Conservation (phyloP, 2,329 filamentous ascomycete genomes). For the Aspergillus carbonarius region DNA sequence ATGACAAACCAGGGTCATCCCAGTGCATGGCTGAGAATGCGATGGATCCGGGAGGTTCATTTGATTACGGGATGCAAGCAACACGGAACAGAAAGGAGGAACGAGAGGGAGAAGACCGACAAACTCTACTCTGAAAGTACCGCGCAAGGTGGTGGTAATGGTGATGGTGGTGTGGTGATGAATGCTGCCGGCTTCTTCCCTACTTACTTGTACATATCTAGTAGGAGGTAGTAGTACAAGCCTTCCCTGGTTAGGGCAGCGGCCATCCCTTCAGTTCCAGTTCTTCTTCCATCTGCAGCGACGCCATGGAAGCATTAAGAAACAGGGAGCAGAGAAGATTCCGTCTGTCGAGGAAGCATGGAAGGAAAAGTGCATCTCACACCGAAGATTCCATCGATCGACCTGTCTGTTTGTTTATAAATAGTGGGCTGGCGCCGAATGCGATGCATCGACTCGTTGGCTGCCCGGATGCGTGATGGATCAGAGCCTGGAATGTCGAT, state of each 20-base stretch:
- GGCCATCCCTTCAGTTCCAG: too few relatives aligned
- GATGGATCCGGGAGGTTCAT: background rate
- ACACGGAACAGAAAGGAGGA: too few relatives aligned
- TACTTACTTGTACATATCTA: too few relatives aligned
- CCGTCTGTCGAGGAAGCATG: background rate
- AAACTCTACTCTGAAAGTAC: too few relatives aligned
- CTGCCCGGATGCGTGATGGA: background rate
- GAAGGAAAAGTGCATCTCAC: background rate
- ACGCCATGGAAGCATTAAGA: background rate
- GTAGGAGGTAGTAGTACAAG: too few relatives aligned
- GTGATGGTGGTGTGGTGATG: too few relatives aligned
- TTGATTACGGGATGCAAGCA: background rate
- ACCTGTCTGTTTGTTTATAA: background rate
- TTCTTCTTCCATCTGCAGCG: too few relatives aligned
- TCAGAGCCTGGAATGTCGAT: background rate
- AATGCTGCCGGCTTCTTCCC: too few relatives aligned
- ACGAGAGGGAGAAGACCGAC: too few relatives aligned
- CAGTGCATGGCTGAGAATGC: background rate
- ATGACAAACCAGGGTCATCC: background rate
- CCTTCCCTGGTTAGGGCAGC: too few relatives aligned
- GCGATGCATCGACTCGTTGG: conserved; percentile 2
- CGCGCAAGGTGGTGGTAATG: too few relatives aligned
- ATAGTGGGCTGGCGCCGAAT: background rate
- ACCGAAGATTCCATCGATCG: background rate
- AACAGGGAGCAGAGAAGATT: background rate